Conservation (phyloP, 1,139 yeast genomes). For the Wickerhamomyces sp. region DNA sequence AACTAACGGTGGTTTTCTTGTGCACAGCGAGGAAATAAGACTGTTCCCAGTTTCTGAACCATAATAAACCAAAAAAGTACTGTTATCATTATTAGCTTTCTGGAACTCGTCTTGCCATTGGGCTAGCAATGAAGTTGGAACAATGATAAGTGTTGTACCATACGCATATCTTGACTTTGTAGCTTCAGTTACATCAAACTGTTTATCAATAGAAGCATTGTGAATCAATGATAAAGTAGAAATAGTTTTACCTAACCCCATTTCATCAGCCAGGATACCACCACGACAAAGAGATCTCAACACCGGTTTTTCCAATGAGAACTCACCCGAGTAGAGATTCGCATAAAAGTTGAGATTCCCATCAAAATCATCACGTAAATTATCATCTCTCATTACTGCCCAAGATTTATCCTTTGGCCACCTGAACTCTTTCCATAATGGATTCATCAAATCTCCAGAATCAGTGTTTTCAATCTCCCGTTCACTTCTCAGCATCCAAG, state of each 20-base stretch:
- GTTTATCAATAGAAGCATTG: constrained; percentile 50
- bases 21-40: constrained; percentile 40
- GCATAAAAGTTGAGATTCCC: constrained; percentile 52
- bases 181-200: constrained; percentile 8
- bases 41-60: constrained; percentile 55
- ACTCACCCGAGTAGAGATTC: constrained; percentile 78
- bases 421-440: constrained; percentile 74
- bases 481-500: constrained; percentile 83
- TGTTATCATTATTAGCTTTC: constrained; percentile 44
- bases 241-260: constrained; percentile 94
- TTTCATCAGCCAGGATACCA: constrained; percentile 94
- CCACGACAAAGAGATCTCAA: constrained; percentile 59
- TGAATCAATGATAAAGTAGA: constrained; percentile 73
- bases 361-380: constrained; percentile 9
- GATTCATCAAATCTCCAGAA: constrained; percentile 62
- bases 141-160: constrained; percentile 71
- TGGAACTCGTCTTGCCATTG: constrained; percentile 90
- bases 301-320: constrained; percentile 63
- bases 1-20: constrained; percentile 56
- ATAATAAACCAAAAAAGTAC: constrained; percentile 58
- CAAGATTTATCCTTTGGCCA: constrained; percentile 61
- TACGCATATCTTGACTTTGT: constrained; percentile 47
- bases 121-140: constrained; percentile 84
- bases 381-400: constrained; percentile 24
- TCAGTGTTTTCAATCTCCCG: constrained; percentile 54